Evolutionary conservation across 192 early-diverging fungal genomes (phyloP).

Genomic region (Backusella mclennaniae): DNA sequence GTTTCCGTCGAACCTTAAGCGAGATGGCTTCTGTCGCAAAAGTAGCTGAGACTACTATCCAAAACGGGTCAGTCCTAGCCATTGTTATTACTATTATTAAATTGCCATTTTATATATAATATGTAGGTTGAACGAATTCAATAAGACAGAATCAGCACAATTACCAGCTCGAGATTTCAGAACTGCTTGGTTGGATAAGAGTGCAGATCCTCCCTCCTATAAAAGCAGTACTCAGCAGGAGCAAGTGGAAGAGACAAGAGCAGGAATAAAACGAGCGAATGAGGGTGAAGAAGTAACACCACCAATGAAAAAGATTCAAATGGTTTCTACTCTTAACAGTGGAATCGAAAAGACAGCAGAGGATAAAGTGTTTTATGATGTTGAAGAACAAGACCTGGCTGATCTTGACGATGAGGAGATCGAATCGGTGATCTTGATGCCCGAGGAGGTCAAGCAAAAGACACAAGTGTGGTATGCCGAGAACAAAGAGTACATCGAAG

Average conservation of each 20-base stretch:
- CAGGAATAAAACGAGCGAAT: not conserved
- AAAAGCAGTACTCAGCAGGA: conserved; percentile 31
- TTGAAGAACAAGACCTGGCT: too few relatives aligned
- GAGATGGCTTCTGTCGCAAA: too few relatives aligned
- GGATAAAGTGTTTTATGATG: too few relatives aligned
- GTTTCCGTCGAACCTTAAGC: too few relatives aligned
- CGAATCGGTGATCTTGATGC: too few relatives aligned
- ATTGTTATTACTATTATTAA: not conserved
- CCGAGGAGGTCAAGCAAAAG: conserved; percentile 46
- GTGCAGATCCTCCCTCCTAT: conserved; percentile 85
- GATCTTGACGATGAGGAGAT: too few relatives aligned
- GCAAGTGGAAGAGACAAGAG: not conserved
- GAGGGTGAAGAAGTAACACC: not conserved
- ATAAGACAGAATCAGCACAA: conserved; percentile 70
- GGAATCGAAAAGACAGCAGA: too few relatives aligned
- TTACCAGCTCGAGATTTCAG: conserved; percentile 82
- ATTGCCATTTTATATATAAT: too few relatives aligned
- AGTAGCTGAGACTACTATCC: too few relatives aligned
- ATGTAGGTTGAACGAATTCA: conserved; percentile 78
- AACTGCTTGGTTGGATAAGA: conserved; percentile 78
- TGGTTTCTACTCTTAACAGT: too few relatives aligned
- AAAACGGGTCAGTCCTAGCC: conserved; percentile 52
- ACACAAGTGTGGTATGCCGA: too few relatives aligned
- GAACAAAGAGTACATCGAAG: too few relatives aligned
- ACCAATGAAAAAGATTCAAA: not conserved